Percentiles rank a stretch among this genome's conserved stretches.
These are phyloP conservation scores for Fraxinus paxiana DNA, from an alignment of 305 asterid genomes.

Conservation along the genomic window DNA sequence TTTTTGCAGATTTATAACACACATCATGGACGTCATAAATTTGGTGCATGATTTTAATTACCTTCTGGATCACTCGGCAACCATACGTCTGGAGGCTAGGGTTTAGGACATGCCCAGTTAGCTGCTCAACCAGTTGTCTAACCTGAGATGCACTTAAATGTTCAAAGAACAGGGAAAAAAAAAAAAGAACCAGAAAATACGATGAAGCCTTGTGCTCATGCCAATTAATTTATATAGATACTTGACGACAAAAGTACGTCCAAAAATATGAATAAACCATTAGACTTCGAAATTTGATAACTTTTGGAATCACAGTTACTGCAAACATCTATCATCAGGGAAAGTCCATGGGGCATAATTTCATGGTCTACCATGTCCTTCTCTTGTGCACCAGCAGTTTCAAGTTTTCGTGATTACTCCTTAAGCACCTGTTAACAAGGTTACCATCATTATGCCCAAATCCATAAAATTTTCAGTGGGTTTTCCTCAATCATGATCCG, in stretches of 20 bases:
- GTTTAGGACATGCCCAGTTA: slow-evolving; percentile 59
- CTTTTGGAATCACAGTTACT: slow-evolving; percentile 72
- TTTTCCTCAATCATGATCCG: neutral
- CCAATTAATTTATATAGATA: neutral
- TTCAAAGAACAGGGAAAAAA: slow-evolving; percentile 51
- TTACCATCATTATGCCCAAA: neutral
- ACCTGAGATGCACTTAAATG: slow-evolving; percentile 61
- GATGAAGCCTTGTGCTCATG: neutral
- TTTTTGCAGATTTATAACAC: neutral
- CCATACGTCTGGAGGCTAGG: slow-evolving; percentile 82
- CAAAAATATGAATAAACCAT: neutral
- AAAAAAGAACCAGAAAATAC: slow-evolving; percentile 1
- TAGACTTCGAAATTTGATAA: slow-evolving; percentile 20
- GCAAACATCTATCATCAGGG: slow-evolving; percentile 69
- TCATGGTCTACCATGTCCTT: slow-evolving; percentile 61
- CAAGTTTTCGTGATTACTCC: slow-evolving; percentile 73
- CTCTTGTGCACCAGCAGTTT: slow-evolving; percentile 59
- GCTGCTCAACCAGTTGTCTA: slow-evolving; percentile 58
- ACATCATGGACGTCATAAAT: neutral
- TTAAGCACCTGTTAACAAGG: neutral
- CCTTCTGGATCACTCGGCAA: slow-evolving; percentile 84
- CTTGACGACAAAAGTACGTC: neutral
- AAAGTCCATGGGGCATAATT: slow-evolving; percentile 57
- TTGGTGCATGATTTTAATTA: slow-evolving; percentile 21
- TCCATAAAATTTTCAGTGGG: neutral